Conservation (phyloP, 2,329 filamentous ascomycete species). For the Exophiala aquamarina region DNA sequence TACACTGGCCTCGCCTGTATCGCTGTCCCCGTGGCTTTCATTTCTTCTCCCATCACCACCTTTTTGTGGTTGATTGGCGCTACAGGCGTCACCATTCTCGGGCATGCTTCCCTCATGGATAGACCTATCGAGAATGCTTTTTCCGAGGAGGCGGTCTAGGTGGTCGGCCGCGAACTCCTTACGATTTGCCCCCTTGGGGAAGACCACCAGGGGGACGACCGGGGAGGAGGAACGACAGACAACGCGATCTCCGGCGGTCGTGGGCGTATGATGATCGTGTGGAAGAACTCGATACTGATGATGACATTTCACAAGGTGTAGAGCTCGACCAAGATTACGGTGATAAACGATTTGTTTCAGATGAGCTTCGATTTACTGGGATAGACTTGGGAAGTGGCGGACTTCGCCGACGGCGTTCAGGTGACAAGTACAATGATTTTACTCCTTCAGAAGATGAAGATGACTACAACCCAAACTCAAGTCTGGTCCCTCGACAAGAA, state of each 20-base stretch:
- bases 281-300: conserved; percentile 41
- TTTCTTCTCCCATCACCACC: conserved; percentile 79
- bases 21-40: conserved; percentile 79
- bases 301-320: conserved; percentile 57
- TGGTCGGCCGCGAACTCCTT: conserved; percentile 99
- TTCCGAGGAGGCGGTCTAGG: conserved; percentile 99
- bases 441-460: conserved; percentile 41
- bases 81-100: conserved; percentile 87
- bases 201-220: conserved; percentile 90
- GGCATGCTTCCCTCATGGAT: conserved; percentile 93
- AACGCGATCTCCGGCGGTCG: conserved; percentile 52
- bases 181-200: conserved; percentile 86
- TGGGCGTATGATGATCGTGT: conserved; percentile 48
- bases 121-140: conserved; percentile 99
- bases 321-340: conserved; percentile 49
- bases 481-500: conserved; percentile 41
- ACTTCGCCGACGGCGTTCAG: conserved; percentile 43
- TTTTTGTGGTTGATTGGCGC: conserved; percentile 95
- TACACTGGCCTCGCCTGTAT: conserved; percentile 86
- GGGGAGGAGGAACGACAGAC: conserved; percentile 62
- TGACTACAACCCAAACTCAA: conserved; percentile 55
- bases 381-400: conserved; percentile 53
- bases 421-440: conserved; percentile 50
- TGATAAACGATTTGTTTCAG: conserved; percentile 53
- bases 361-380: conserved; percentile 62